Evolutionary conservation across 2,329 filamentous ascomycete species (phyloP).

Genomic region (Pseudogymnoascus sp.): DNA sequence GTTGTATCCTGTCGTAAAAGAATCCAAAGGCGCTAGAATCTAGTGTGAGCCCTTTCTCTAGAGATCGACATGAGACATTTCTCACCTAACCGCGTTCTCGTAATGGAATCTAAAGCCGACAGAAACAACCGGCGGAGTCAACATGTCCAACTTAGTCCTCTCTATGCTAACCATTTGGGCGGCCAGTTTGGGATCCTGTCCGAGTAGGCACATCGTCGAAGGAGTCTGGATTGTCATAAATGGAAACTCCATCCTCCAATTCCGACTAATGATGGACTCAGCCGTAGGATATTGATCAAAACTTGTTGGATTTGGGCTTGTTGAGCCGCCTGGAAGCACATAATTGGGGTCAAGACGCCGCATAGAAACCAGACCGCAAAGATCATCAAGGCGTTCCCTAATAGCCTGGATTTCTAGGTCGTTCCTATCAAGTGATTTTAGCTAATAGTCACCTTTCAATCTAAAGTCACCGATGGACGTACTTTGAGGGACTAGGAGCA

Average conservation of each 20-base stretch:
- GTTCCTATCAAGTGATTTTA: not conserved
- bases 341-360: not conserved
- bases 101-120: not conserved
- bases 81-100: not conserved
- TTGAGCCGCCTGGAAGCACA: not conserved
- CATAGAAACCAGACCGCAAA: slow-evolving; percentile 13
- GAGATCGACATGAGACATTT: not conserved
- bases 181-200: slow-evolving; percentile 14
- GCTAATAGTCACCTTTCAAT: slow-evolving; percentile 12
- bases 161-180: slow-evolving; percentile 15
- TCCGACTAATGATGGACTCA: slow-evolving; percentile 19
- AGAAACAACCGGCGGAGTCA: not conserved
- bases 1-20: slow-evolving; percentile 27
- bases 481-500: slow-evolving; percentile 2
- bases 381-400: slow-evolving; percentile 13
- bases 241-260: slow-evolving; percentile 18
- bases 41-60: not conserved
- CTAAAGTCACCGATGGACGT: not conserved
- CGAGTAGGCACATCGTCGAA: slow-evolving; percentile 17
- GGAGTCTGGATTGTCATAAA: slow-evolving; percentile 20
- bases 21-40: not conserved
- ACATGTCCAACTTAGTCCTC: slow-evolving; percentile 14
- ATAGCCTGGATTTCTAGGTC: slow-evolving; percentile 14
- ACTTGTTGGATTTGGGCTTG: not conserved
- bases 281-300: slow-evolving; percentile 16